phyloP scores from a whole-genome alignment of 169 alveolate genomes.

The Plasmodium sp. region DNA sequence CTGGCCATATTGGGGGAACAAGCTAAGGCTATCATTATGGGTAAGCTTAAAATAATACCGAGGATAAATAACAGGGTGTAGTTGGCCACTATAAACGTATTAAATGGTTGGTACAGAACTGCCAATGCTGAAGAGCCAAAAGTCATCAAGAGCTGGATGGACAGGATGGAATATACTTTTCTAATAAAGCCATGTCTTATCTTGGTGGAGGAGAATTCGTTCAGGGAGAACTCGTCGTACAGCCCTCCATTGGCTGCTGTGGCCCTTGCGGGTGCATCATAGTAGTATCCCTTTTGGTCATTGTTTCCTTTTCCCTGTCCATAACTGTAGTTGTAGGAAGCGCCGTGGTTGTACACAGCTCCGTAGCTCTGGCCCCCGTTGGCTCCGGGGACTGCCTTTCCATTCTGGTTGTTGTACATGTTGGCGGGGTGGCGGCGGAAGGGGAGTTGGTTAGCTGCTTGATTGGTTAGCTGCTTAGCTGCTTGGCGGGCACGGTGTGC shows the following conservation, averaged over 20 bases:
- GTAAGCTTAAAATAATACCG: conserved; percentile 65
- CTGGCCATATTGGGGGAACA: conserved; percentile 73
- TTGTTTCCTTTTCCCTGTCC: conserved; percentile 13
- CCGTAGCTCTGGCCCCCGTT: conserved; percentile 34
- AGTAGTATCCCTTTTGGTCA: conserved; percentile 36
- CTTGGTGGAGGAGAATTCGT: conserved; percentile 79
- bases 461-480: no score
- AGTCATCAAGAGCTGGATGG: conserved; percentile 83
- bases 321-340: background rate
- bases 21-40: conserved; percentile 61
- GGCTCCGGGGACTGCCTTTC: background rate
- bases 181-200: conserved; percentile 88
- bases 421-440: background rate
- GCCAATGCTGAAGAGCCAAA: conserved; percentile 73
- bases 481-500: background rate
- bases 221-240: conserved; percentile 52
- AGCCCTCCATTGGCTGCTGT: conserved; percentile 55
- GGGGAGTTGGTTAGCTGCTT: no score
- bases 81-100: conserved; percentile 35
- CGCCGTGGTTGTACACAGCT: conserved; percentile 57
- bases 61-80: conserved; percentile 65
- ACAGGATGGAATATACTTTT: conserved; percentile 87
- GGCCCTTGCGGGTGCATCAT: conserved; percentile 8
- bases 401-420: background rate
- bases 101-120: conserved; percentile 68